Evolutionary conservation across 2,329 filamentous ascomycete genomes (phyloP).

Genomic region (Lecanicillium sp.): DNA sequence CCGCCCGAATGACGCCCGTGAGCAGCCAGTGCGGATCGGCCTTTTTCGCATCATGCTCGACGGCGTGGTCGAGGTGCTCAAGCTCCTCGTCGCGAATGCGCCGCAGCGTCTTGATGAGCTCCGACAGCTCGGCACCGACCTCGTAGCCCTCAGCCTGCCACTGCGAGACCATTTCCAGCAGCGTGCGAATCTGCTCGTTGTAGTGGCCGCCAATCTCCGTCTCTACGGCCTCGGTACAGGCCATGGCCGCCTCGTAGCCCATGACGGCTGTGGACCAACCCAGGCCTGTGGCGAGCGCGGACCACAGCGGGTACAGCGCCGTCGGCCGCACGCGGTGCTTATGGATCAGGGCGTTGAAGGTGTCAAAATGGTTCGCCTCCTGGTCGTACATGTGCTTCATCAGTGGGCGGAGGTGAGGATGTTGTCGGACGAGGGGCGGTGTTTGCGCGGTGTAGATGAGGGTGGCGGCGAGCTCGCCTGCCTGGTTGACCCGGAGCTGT

Average conservation of each 20-base stretch:
- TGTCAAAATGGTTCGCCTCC: conserved; percentile 78
- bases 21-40: conserved; percentile 85
- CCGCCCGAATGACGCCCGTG: conserved; percentile 79
- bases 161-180: conserved; percentile 73
- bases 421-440: conserved; percentile 66
- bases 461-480: conserved; percentile 92
- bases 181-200: conserved; percentile 76
- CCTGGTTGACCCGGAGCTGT: conserved; percentile 86
- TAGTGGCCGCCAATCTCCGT: conserved; percentile 97
- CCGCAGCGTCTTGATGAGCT: conserved; percentile 66
- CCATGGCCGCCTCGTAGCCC: conserved; percentile 93
- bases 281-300: conserved; percentile 66
- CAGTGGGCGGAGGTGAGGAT: conserved; percentile 80
- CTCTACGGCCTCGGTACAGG: conserved; percentile 96
- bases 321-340: conserved; percentile 89
- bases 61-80: conserved; percentile 91
- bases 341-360: conserved; percentile 76
- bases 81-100: conserved; percentile 91
- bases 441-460: conserved; percentile 90
- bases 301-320: conserved; percentile 87
- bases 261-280: conserved; percentile 87
- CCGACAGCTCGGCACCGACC: conserved; percentile 67
- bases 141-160: conserved; percentile 74
- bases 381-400: conserved; percentile 99
- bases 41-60: conserved; percentile 86